Evolutionary conservation across 352 stramenopile genomes (phyloP).

Genomic region (Phytopythium aichiense): DNA sequence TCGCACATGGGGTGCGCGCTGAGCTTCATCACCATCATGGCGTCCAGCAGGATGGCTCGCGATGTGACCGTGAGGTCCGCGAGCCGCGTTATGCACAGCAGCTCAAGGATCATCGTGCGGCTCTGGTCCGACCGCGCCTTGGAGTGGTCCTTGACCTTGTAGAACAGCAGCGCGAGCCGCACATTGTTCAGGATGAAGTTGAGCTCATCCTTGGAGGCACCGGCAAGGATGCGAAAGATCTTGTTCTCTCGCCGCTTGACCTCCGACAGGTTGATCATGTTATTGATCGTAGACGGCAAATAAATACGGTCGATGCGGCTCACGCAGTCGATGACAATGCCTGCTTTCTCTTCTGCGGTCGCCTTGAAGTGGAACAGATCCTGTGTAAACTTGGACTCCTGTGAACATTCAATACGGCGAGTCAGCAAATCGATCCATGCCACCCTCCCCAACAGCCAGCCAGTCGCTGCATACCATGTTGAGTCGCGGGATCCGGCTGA

Average conservation of each 20-base stretch:
- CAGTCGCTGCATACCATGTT: conserved; percentile 27
- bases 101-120: conserved; percentile 92
- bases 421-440: conserved; percentile 5
- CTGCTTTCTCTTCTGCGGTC: conserved; percentile 75
- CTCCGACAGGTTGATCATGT: conserved; percentile 80
- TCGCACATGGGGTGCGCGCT: conserved; percentile 92
- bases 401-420: neutral
- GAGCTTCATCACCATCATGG: conserved; percentile 97
- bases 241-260: conserved; percentile 89
- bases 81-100: conserved; percentile 92
- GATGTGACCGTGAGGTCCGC: conserved; percentile 91
- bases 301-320: conserved; percentile 76
- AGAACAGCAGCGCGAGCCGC: conserved; percentile 95
- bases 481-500: conserved; percentile 55
- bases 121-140: conserved; percentile 70
- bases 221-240: conserved; percentile 95
- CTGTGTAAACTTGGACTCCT: conserved; percentile 50
- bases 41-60: conserved; percentile 91
- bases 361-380: conserved; percentile 84
- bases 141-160: conserved; percentile 96
- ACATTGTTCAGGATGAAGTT: conserved; percentile 97
- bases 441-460: neutral
- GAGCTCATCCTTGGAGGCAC: conserved; percentile 93
- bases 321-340: conserved; percentile 70
- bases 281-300: conserved; percentile 86